Evolutionary conservation across 768 basidiomycete species (phyloP).

Genomic region (Auriculariales sp.): DNA sequence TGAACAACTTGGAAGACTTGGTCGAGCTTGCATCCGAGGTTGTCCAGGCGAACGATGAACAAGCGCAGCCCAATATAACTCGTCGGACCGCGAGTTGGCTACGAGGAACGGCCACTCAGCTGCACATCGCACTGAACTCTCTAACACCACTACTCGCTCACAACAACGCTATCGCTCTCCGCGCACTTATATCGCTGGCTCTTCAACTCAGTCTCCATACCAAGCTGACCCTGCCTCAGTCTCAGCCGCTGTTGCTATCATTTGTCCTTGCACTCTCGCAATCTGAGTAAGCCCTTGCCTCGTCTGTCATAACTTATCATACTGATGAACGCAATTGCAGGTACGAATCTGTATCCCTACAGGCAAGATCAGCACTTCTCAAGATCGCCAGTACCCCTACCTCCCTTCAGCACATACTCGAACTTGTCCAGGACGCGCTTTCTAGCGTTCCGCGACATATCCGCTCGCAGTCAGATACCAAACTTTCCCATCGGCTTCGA

Average conservation of each 20-base stretch:
- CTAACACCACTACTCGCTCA: slow-evolving; percentile 60
- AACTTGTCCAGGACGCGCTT: slow-evolving; percentile 50
- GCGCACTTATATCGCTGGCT: slow-evolving; percentile 43
- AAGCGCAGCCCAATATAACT: slow-evolving; percentile 31
- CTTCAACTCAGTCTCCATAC: slow-evolving; percentile 38
- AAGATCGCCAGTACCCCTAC: slow-evolving; percentile 26
- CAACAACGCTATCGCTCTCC: slow-evolving; percentile 49
- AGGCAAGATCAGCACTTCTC: slow-evolving; percentile 34
- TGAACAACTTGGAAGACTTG: slow-evolving; percentile 54
- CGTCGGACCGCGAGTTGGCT: slow-evolving; percentile 64
- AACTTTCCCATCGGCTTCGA: slow-evolving; percentile 51
- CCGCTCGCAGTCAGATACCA: slow-evolving; percentile 53
- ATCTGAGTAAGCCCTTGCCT: slow-evolving; percentile 39
- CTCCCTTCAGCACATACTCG: slow-evolving; percentile 41
- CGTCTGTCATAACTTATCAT: no score
- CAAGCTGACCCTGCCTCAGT: slow-evolving; percentile 47
- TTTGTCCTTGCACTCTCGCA: slow-evolving; percentile 61
- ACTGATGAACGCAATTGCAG: no score
- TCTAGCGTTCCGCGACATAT: slow-evolving; percentile 59
- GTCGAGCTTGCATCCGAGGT: slow-evolving; percentile 16
- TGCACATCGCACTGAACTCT: slow-evolving; percentile 69
- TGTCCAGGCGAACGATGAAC: slow-evolving; percentile 7
- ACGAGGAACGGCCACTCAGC: slow-evolving; percentile 63
- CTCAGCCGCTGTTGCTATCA: slow-evolving; percentile 51
- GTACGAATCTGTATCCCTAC: slow-evolving; percentile 33